Evolutionary conservation across 2,329 filamentous ascomycete genomes (phyloP).

Genomic region (Calonectria crousiana): DNA sequence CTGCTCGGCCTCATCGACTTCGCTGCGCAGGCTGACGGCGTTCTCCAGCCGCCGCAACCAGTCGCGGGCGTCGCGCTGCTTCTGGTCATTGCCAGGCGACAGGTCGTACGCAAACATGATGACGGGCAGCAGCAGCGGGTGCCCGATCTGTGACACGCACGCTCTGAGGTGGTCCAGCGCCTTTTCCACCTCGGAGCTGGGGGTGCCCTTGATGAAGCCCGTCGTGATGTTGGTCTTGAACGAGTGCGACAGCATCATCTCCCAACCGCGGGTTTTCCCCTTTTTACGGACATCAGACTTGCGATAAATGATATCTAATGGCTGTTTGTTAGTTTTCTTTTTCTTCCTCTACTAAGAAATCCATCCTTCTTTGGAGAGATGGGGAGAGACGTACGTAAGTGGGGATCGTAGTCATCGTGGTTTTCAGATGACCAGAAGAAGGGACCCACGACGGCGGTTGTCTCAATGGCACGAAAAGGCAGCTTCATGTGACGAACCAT

Average conservation of each 20-base stretch:
- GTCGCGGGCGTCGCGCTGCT: slow-evolving; percentile 72
- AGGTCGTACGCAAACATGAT: slow-evolving; percentile 72
- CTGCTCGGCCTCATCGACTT: slow-evolving; percentile 67
- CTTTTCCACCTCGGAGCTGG: slow-evolving; percentile 64
- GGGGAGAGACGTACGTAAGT: slow-evolving; percentile 62
- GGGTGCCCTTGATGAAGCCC: slow-evolving; percentile 72
- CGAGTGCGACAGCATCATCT: slow-evolving; percentile 71
- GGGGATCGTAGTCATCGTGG: slow-evolving; percentile 67
- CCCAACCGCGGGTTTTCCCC: slow-evolving; percentile 73
- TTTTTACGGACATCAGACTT: slow-evolving; percentile 77
- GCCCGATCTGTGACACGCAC: slow-evolving; percentile 63
- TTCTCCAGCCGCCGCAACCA: slow-evolving; percentile 73
- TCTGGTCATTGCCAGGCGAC: slow-evolving; percentile 67
- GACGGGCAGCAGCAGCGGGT: slow-evolving; percentile 70
- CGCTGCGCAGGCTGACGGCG: slow-evolving; percentile 70
- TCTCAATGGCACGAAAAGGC: slow-evolving; percentile 70
- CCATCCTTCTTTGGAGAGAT: neutral
- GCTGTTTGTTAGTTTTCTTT: neutral
- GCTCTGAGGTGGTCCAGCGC: slow-evolving; percentile 63
- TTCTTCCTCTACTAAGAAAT: neutral
- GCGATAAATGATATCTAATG: slow-evolving; percentile 69
- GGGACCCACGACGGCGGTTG: slow-evolving; percentile 69
- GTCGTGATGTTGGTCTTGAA: slow-evolving; percentile 68
- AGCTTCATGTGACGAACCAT: slow-evolving; percentile 69
- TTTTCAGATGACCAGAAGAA: slow-evolving; percentile 73